Percentiles rank a stretch among this genome's conserved stretches.
These are phyloP conservation scores for Colletotrichum siamense DNA, from an alignment of 2,329 filamentous ascomycete genomes.

Conservation along the genomic window DNA sequence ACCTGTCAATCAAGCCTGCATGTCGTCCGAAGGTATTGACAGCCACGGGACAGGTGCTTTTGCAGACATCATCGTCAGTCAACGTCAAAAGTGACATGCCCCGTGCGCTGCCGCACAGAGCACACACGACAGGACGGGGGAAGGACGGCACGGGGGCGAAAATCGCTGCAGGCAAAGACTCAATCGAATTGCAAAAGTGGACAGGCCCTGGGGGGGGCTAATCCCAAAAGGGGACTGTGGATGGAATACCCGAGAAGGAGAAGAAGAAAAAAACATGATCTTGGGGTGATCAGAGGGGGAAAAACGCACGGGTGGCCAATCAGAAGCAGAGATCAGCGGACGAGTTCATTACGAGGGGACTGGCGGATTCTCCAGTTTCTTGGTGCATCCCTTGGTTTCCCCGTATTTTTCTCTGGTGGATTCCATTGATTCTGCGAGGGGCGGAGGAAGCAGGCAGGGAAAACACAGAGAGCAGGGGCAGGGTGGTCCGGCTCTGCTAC, in stretches of 20 bases:
- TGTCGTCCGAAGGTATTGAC: no score
- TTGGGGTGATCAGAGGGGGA: not conserved
- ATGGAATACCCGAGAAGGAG: not conserved
- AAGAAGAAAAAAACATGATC: not conserved
- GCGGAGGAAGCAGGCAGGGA: not conserved
- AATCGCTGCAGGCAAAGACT: conserved; percentile 18
- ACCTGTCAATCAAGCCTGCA: not conserved
- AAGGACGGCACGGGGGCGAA: not conserved
- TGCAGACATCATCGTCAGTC: not conserved
- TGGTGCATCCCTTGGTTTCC: not conserved
- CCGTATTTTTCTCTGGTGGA: not conserved
- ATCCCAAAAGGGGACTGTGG: not conserved
- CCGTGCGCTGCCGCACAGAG: conserved; percentile 1
- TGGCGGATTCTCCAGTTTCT: not conserved
- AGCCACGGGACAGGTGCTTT: not conserved
- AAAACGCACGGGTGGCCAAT: not conserved
- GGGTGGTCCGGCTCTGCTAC: not conserved
- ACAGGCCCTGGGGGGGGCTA: not conserved
- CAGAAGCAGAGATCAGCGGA: not conserved
- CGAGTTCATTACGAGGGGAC: not conserved
- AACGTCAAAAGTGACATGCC: not conserved
- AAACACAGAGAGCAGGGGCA: not conserved
- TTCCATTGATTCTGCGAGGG: not conserved
- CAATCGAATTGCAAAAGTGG: conserved; percentile 21
- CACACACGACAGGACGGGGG: not conserved